Base-by-base conservation (phyloP, 345 rosid species). In the Lumnitzera racemosa region DNA sequence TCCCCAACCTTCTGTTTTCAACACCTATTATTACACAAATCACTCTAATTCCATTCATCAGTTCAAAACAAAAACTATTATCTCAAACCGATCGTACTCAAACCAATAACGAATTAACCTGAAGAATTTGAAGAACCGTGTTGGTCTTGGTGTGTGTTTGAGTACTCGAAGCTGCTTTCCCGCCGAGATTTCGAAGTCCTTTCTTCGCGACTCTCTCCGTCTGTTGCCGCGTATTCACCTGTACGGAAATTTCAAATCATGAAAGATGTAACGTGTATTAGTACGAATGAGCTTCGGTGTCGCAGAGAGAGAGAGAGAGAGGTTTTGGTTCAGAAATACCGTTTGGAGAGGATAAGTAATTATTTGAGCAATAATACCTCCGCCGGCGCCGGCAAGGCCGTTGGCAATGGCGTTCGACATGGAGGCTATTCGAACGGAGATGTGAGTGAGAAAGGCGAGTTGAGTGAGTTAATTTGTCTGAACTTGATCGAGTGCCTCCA, bases 201-300 rank as follows among this genome's bases (percentile, higher is more conserved):
- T 70, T 82, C 79, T 76, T 75, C 52, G 79, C 74, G 13, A 72
- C 68, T 73, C 91, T 73, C 70, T 82, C 91, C 2, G 84, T 85
- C 48, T 85, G 91, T 70, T 85, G 91, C 43, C 91, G 78, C 53
- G 91, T 85, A 61, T 85, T 85, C 67, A 85, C 90, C 89, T 81
- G 65, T 8, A 36, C 9, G 9, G 43, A 36, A 7, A 2, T 36
- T 23, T 13, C 4, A 48, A 25, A 13, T 20, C n/a, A 7, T 47
- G 12, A 57, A 16, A 43, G 46, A 48, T 0, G 53, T 46, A 43
- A 13, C 53, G 47, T 20, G 41, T 3, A 23, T 15, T 17, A 8
- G 46, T 11, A 13, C 10, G 59, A 25, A 56, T 24, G 55, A 15
- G 20, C 15, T 49, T 49, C 15, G 55, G 36, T 36, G 9, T 36